Conservation (phyloP, 1,284 basidiomycete species). For the Moesziomyces antarcticus region DNA sequence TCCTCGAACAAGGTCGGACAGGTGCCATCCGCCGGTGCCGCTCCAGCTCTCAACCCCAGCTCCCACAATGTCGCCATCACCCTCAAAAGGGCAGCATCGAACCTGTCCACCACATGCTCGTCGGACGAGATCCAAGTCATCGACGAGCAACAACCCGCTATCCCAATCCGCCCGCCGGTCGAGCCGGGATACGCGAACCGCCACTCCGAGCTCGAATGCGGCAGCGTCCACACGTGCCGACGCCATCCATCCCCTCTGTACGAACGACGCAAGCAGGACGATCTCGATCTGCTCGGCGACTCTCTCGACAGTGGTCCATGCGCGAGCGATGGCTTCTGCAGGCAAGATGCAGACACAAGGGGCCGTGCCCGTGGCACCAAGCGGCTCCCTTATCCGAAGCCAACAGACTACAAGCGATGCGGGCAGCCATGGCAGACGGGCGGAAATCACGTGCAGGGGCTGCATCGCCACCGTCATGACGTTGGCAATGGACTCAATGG, state of each 20-base stretch:
- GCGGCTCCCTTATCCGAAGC: slow-evolving; percentile 13
- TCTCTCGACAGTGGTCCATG: slow-evolving; percentile 22
- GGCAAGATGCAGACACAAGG: slow-evolving; percentile 2
- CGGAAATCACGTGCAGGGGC: no score
- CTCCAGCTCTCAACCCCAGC: background rate
- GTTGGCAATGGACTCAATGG: no score
- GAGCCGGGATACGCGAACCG: slow-evolving; percentile 14
- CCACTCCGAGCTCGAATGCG: slow-evolving; percentile 31
- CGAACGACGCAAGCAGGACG: slow-evolving; percentile 23
- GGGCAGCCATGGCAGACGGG: background rate
- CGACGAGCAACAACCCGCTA: slow-evolving; percentile 26
- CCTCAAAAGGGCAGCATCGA: background rate
- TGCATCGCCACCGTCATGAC: background rate
- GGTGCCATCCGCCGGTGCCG: background rate
- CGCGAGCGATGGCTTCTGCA: slow-evolving; percentile 1
- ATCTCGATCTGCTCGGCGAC: slow-evolving; percentile 28
- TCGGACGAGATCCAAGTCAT: slow-evolving; percentile 42
- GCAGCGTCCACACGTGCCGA: slow-evolving; percentile 26
- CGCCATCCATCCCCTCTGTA: slow-evolving; percentile 21
- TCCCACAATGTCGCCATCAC: background rate
- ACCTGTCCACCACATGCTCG: slow-evolving; percentile 1
- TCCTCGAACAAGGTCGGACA: background rate
- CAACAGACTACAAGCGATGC: background rate
- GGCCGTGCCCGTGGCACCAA: slow-evolving; percentile 29
- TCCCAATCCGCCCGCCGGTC: slow-evolving; percentile 20